Evolutionary conservation across 805 yeast species (phyloP).

Genomic region (Starmerella khaoyaiensis): DNA sequence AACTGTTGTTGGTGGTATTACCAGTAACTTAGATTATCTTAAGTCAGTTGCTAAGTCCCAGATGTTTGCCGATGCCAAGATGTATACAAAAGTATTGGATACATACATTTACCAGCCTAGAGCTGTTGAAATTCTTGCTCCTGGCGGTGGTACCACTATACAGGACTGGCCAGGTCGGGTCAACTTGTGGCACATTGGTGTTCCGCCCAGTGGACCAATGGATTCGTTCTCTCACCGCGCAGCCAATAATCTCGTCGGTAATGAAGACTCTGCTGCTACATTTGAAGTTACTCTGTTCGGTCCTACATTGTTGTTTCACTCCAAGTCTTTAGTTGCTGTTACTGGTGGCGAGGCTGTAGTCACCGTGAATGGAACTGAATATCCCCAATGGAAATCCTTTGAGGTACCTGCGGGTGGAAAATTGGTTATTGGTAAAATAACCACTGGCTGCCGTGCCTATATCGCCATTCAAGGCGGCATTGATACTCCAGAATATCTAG

Average conservation of each 20-base stretch:
- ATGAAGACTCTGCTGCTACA: conserved; percentile 69
- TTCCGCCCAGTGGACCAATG: conserved; percentile 98
- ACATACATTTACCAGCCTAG: conserved; percentile 63
- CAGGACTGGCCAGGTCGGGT: conserved; percentile 92
- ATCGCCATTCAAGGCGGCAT: conserved; percentile 85
- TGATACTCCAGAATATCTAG: conserved; percentile 86
- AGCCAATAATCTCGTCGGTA: conserved; percentile 87
- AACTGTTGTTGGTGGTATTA: conserved; percentile 78
- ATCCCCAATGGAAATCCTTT: conserved; percentile 62
- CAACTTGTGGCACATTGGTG: conserved; percentile 82
- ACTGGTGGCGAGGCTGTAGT: conserved; percentile 76
- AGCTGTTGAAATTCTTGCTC: conserved; percentile 72
- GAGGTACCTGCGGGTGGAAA: conserved; percentile 60
- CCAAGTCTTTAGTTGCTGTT: conserved; percentile 60
- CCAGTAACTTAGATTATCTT: conserved; percentile 80
- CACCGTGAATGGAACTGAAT: conserved; percentile 45
- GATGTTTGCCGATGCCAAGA: conserved; percentile 72
- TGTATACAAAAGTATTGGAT: conserved; percentile 81
- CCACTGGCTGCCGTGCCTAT: conserved; percentile 78
- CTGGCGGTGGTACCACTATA: conserved; percentile 93
- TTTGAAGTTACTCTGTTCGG: conserved; percentile 81
- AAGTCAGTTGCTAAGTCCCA: conserved; percentile 69
- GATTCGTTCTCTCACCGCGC: conserved; percentile 80
- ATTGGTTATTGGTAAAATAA: conserved; percentile 66
- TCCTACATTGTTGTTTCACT: conserved; percentile 75